Percentiles rank a stretch among this genome's conserved stretches.
Conservation (phyloP, 495 filamentous ascomycete species). For the Aspergillus indologenus region DNA sequence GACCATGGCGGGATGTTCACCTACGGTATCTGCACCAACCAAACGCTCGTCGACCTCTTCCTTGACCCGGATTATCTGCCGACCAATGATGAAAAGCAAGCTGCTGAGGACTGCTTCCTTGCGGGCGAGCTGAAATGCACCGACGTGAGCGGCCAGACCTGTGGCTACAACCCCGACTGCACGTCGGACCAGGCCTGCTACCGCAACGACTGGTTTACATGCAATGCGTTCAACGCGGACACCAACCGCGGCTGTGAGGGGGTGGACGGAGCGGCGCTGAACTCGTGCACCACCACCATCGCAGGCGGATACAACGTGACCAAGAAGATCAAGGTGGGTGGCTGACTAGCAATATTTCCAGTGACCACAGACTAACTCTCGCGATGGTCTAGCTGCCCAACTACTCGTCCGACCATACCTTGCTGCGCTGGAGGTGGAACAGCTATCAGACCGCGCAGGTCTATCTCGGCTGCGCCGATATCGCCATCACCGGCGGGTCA, state of each 20-base stretch:
- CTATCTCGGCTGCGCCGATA: constrained; percentile 55
- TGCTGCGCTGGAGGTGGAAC: constrained; percentile 56
- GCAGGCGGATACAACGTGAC: constrained; percentile 54
- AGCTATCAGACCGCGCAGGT: constrained; percentile 55
- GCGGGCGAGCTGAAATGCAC: constrained; percentile 47
- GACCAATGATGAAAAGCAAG: constrained; percentile 53
- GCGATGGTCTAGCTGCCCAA: constrained; percentile 37
- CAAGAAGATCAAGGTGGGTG: constrained; percentile 41
- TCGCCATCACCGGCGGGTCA: constrained; percentile 55
- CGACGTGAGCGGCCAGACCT: constrained; percentile 50
- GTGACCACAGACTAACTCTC: no score
- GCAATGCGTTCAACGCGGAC: constrained; percentile 40
- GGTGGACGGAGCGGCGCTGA: constrained; percentile 45
- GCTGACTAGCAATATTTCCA: no score
- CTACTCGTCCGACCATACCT: constrained; percentile 45
- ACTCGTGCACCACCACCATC: constrained; percentile 50
- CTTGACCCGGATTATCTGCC: constrained; percentile 49
- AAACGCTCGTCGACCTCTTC: constrained; percentile 50
- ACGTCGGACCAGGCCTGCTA: constrained; percentile 42
- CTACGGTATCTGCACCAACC: constrained; percentile 55
- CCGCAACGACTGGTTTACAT: constrained; percentile 58
- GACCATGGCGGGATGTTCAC: constrained; percentile 60
- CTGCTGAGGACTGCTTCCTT: constrained; percentile 53
- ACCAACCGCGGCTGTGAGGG: constrained; percentile 39
- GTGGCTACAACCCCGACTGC: constrained; percentile 53